phyloP scores from a whole-genome alignment of 2,329 filamentous ascomycete genomes.

The Thelonectria olida region DNA sequence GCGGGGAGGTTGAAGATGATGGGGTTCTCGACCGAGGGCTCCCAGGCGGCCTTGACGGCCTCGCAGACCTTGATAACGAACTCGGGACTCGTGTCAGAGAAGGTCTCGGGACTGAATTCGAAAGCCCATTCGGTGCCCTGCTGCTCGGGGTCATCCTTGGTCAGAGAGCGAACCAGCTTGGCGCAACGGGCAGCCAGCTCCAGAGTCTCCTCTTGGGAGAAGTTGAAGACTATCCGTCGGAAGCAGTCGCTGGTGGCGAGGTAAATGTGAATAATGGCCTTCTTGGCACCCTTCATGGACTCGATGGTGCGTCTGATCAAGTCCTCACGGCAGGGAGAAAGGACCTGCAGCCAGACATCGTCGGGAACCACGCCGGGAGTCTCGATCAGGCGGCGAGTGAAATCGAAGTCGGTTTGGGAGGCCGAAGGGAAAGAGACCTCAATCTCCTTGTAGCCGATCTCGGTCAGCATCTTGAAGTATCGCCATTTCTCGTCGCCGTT shows the following conservation, averaged over 20 bases:
- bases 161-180: conserved; percentile 86
- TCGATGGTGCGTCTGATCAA: conserved; percentile 91
- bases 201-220: conserved; percentile 82
- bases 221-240: conserved; percentile 88
- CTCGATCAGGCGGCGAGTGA: conserved; percentile 85
- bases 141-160: conserved; percentile 76
- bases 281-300: conserved; percentile 87
- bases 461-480: conserved; percentile 93
- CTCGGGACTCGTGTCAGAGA: conserved; percentile 89
- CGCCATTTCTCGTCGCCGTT: conserved; percentile 94
- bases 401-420: conserved; percentile 95
- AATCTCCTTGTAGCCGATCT: conserved; percentile 97
- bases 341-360: conserved; percentile 91
- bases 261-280: conserved; percentile 94
- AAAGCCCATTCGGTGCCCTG: conserved; percentile 75
- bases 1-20: conserved; percentile 98
- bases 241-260: conserved; percentile 97
- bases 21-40: conserved; percentile 77
- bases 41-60: conserved; percentile 95
- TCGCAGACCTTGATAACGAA: conserved; percentile 87
- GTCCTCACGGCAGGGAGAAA: conserved; percentile 91
- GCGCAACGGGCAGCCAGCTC: conserved; percentile 87
- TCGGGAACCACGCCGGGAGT: conserved; percentile 49
- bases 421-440: conserved; percentile 96
- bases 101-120: conserved; percentile 87